Conservation (phyloP, 2,329 filamentous ascomycete genomes). For the Fusarium sp. region DNA sequence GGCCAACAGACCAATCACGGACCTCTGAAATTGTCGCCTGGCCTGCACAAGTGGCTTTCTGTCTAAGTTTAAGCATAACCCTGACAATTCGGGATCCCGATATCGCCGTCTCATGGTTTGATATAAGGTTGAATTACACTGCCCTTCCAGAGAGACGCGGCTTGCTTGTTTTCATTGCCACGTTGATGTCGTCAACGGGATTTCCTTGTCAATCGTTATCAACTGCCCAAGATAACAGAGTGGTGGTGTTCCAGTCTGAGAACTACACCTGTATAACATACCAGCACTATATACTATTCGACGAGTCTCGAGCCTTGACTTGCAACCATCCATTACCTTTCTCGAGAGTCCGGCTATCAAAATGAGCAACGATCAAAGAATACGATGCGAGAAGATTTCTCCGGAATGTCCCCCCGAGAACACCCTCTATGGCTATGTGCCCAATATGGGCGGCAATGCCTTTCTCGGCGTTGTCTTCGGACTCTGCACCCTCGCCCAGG, state of each 20-base stretch:
- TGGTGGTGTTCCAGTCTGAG: fast-evolving
- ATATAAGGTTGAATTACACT: not conserved
- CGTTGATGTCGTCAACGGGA: not conserved
- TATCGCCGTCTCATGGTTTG: not conserved
- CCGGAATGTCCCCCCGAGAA: not conserved
- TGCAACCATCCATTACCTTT: no score
- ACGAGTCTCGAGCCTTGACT: not conserved
- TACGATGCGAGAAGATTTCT: not conserved
- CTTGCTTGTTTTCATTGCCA: not conserved
- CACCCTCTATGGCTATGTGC: not conserved
- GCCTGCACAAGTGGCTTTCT: not conserved
- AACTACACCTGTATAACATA: not conserved
- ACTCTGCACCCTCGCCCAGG: not conserved
- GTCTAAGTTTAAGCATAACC: not conserved
- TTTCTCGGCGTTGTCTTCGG: not conserved
- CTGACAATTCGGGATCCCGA: not conserved
- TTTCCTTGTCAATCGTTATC: not conserved
- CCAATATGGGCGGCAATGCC: not conserved
- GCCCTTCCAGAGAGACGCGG: not conserved
- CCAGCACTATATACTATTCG: not conserved
- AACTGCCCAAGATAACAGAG: not conserved
- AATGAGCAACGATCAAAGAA: not conserved
- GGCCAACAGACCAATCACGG: not conserved
- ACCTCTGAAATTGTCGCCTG: not conserved
- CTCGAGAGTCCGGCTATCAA: fast-evolving